Evolutionary conservation across 108 stramenopile species (phyloP), one percentile per base, ranked within the genome.

Genomic region (Nitzschia sp.): DNA sequence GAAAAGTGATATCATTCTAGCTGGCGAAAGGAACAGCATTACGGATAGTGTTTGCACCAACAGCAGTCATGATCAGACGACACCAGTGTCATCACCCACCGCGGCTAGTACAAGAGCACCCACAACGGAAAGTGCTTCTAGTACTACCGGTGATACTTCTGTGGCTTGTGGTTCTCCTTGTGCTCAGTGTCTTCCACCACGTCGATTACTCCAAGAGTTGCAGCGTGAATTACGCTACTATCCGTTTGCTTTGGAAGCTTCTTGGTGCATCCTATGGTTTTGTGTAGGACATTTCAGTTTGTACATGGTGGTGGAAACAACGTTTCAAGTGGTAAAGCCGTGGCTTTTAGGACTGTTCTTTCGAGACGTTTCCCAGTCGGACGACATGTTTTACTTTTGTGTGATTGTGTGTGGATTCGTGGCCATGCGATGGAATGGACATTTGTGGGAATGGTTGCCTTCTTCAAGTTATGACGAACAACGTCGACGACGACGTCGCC

Each of bases 361-460:
- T 32, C 31, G 38, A 6, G 6, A 42, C 38, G 6, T 6, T 6
- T 42, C 6, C 38, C 13, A 13, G 38, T 51, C 49, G 8, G 49
- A 8, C 13, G 24, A 27, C 5, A 28, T 18, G 17, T 49, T 51
- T 51, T 30, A 65, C 33, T 1, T 32, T 4, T 30, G 19, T 4
- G 18, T 65, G n/a, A 48, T 65, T 1, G 0, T 65, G 19, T 19
- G 2, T 1, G 28, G 64, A 17, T n/a, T 65, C 21, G 19, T 19
- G 17, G 11, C 6, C n/a, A 53, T 65, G 49, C 64, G 64, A 21
- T 24, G 2, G 30, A 65, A 65, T 32, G 64, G 64, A 9, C 51
- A 49, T 53, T 29, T 65, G 23, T 65, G 64, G 64, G 11, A 17
- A 33, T 53, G 27, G 30, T 35, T 65, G 6, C 28, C 24, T n/a